Evolutionary conservation across 2,329 filamentous ascomycete species (phyloP).

Genomic region (Trichoderma endophyticum): DNA sequence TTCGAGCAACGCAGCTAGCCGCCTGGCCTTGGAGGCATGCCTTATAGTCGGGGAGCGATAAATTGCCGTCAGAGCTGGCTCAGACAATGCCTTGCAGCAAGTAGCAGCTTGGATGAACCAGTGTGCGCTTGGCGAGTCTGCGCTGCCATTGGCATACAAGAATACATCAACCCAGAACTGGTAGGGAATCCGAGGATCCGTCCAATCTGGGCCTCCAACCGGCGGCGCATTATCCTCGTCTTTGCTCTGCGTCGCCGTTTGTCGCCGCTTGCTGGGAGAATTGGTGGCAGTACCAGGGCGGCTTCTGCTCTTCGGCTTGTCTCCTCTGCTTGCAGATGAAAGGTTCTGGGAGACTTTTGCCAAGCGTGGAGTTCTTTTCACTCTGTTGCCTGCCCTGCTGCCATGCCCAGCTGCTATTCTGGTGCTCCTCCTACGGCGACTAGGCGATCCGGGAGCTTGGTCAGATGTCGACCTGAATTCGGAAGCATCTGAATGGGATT

Average conservation of each 20-base stretch:
- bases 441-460: neutral
- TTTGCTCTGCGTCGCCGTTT: neutral
- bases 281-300: neutral
- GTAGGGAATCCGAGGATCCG: conserved; percentile 57
- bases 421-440: neutral
- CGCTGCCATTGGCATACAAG: conserved; percentile 50
- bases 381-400: neutral
- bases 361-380: neutral
- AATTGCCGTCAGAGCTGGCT: conserved; percentile 69
- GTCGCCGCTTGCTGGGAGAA: conserved; percentile 22
- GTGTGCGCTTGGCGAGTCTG: conserved; percentile 45
- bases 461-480: neutral
- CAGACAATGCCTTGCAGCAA: conserved; percentile 62
- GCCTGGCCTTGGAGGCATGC: conserved; percentile 41
- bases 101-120: conserved; percentile 66
- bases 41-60: conserved; percentile 67
- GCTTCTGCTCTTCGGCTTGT: neutral
- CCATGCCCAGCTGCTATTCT: neutral
- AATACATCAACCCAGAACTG: conserved; percentile 69
- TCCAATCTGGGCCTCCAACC: conserved; percentile 51
- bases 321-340: neutral
- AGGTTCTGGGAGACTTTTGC: neutral
- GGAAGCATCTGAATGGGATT: neutral
- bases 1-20: conserved; percentile 53
- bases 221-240: conserved; percentile 3